A percentile compares a stretch with the other conserved stretches of the same genome.
Conservation (phyloP, 305 asterid genomes). For the Caryopteris hybrid region DNA sequence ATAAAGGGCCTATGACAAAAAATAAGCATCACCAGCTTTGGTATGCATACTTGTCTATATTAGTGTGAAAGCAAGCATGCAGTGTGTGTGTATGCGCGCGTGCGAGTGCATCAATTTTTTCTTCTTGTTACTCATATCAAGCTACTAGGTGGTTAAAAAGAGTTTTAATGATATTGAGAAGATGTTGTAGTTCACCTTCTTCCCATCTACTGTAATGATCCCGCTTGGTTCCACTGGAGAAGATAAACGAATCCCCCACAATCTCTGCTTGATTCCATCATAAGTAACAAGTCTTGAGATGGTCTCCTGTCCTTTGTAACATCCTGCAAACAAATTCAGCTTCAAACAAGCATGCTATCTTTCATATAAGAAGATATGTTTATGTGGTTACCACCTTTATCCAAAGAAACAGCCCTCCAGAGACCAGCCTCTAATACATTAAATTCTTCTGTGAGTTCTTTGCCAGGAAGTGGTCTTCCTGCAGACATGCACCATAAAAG, state of each 20-base stretch:
- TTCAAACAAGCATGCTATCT: slow-evolving; percentile 8
- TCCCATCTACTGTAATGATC: slow-evolving; percentile 62
- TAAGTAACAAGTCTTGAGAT: slow-evolving; percentile 90
- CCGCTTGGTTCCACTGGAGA: slow-evolving; percentile 76
- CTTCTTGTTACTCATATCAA: neutral
- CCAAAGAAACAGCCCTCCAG: slow-evolving; percentile 85
- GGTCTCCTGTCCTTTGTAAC: slow-evolving; percentile 98
- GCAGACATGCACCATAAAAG: slow-evolving; percentile 25
- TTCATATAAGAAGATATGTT: neutral
- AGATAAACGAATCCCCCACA: slow-evolving; percentile 81
- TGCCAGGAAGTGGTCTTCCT: slow-evolving; percentile 93
- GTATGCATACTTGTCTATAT: neutral
- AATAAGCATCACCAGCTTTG: neutral
- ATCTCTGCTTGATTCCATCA: slow-evolving; percentile 83
- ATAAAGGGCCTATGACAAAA: slow-evolving; percentile 2
- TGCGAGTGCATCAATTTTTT: neutral
- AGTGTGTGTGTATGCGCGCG: neutral
- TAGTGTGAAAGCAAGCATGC: neutral
- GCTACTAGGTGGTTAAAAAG: slow-evolving; percentile 7
- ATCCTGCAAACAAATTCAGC: slow-evolving; percentile 49
- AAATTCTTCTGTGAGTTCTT: slow-evolving; percentile 85
- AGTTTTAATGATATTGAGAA: slow-evolving; percentile 11
- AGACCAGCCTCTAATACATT: slow-evolving; percentile 94
- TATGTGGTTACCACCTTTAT: slow-evolving; percentile 53
- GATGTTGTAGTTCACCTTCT: slow-evolving; percentile 51